These are phyloP conservation scores for Exophiala sideris DNA, from an alignment of 2,329 filamentous ascomycete species.

Conservation along the genomic window DNA sequence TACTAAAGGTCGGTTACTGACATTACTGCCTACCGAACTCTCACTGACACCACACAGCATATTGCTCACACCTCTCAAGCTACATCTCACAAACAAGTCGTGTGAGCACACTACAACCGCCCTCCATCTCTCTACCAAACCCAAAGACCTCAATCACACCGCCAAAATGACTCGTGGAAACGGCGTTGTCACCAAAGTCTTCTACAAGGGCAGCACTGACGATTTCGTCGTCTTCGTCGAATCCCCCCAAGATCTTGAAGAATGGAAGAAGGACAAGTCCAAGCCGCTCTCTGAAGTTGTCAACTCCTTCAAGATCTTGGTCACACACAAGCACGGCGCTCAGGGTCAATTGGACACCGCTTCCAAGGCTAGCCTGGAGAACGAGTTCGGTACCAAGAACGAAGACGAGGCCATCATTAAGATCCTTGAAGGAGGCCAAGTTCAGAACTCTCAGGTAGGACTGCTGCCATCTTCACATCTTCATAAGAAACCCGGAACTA, in stretches of 20 bases:
- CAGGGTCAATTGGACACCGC: conserved; percentile 77
- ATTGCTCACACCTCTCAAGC: not conserved
- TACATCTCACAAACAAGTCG: not conserved
- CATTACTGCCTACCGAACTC: not conserved
- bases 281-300: conserved; percentile 82
- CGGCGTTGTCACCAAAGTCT: conserved; percentile 69
- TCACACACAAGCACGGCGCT: conserved; percentile 81
- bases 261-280: conserved; percentile 74
- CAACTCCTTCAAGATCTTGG: conserved; percentile 82
- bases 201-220: conserved; percentile 73
- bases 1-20: not conserved
- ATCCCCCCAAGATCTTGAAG: conserved; percentile 60
- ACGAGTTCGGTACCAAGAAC: conserved; percentile 78
- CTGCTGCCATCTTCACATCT: not conserved
- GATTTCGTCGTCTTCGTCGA: conserved; percentile 68
- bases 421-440: conserved; percentile 73
- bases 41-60: not conserved
- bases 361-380: conserved; percentile 70
- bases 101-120: conserved; percentile 4
- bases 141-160: not conserved
- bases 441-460: conserved; percentile 61
- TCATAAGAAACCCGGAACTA: not conserved
- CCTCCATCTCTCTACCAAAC: not conserved
- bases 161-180: conserved; percentile 66
- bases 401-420: conserved; percentile 77